Evolutionary conservation across 2,329 filamentous ascomycete genomes (phyloP).

Genomic region (Catunica adiposa): DNA sequence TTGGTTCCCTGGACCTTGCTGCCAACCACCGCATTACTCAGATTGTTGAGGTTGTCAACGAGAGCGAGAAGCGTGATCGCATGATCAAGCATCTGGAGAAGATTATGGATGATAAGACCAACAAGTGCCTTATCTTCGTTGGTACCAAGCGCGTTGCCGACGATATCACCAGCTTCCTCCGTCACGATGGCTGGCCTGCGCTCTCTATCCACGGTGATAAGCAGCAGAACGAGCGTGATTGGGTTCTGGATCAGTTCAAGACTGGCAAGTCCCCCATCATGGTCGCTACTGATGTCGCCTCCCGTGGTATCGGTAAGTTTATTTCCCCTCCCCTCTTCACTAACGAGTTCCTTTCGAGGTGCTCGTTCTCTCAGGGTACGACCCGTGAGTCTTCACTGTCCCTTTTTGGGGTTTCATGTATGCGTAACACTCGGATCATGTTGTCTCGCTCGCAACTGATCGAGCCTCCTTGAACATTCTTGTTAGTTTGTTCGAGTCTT

Average conservation of each 20-base stretch:
- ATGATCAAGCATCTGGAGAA: conserved; percentile 98
- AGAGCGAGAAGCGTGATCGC: conserved; percentile 92
- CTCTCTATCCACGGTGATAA: conserved; percentile 98
- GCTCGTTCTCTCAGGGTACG: conserved; percentile 38
- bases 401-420: conserved; percentile 74
- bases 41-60: conserved; percentile 87
- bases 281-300: conserved; percentile 98
- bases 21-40: conserved; percentile 97
- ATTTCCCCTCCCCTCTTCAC: conserved; percentile 25
- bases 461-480: conserved; percentile 7
- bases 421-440: conserved; percentile 55
- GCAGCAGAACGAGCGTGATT: conserved; percentile 98
- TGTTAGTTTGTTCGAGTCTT: conserved; percentile 61
- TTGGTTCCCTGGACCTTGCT: conserved; percentile 86
- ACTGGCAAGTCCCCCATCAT: conserved; percentile 98
- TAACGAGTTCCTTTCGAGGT: conserved; percentile 5
- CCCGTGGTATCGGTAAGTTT: conserved; percentile 99
- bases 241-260: conserved; percentile 99
- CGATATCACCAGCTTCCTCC: conserved; percentile 92
- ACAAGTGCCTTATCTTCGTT: conserved; percentile 93
- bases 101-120: conserved; percentile 89
- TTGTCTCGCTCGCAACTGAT: neutral
- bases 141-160: conserved; percentile 90
- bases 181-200: conserved; percentile 94
- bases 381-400: conserved; percentile 73